Evolutionary conservation across 2,329 filamentous ascomycete species (phyloP), one percentile per base, ranked within the genome.

Genomic region (Lithohypha guttulata): DNA sequence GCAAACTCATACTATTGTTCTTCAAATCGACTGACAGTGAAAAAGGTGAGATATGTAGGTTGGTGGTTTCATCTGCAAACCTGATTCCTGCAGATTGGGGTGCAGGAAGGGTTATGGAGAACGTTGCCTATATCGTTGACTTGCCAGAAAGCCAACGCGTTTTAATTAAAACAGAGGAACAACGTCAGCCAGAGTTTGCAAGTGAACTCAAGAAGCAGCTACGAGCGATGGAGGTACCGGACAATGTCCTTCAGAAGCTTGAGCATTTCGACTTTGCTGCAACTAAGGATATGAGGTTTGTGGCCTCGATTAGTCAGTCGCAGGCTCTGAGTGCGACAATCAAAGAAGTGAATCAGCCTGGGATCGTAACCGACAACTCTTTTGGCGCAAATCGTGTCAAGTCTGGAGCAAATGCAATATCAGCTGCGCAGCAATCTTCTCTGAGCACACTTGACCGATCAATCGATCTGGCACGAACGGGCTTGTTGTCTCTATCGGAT

Each of bases 41-140:
- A n/a, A 35, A 34, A 8, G 35, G 44, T 6, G 29, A 27, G 15
- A 37, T 48, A 32, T 52, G 49, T 34, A 76, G 91, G 5, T 69
- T 98, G 30, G 89, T 81, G 1, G 68, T 96, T 2, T 86, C 91
- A 0, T 89, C 81, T 3, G 91, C 86, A 1, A 98, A 98, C 52
- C 65, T 95, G 34, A 78, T 82, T 9, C 69, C 75, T 6, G 85
- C 83, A 52, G 89, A 98, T 55, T 96, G 91, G 87, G 89, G 87
- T 7, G 84, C 93, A 57, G 84, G 84, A 5, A 57, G 61, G 2
- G 62, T 78, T 2, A 82, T 94, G 77, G 87, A 95, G 60, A 95
- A 94, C 78, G 80, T 79, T 51, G 76, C 87, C 6, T 96, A 94
- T 56, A 56, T 96, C n/a, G 87, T 98, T 48, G 91, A 98, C 56